A percentile compares a stretch with the other conserved stretches of the same genome.
phyloP scores from a whole-genome alignment of 176 grass and related monocot species.

The Oryza glumipatula region DNA sequence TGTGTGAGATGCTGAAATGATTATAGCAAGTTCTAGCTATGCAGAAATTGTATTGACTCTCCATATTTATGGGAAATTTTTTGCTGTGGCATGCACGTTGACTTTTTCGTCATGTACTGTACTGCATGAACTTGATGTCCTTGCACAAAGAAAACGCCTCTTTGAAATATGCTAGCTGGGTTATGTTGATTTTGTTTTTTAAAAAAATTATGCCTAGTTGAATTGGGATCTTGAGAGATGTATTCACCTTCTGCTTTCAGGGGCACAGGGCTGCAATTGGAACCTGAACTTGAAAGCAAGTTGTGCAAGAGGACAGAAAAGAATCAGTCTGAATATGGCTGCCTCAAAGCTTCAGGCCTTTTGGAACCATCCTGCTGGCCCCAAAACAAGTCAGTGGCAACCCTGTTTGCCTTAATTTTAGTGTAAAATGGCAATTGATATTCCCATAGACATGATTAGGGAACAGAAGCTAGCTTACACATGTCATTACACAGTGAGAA shows the following conservation, averaged over 20 bases:
- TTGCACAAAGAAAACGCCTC: neutral
- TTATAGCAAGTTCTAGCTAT: neutral
- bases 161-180: neutral
- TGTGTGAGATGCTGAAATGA: neutral
- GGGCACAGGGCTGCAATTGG: neutral
- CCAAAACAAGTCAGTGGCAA: slow-evolving; percentile 78
- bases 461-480: neutral
- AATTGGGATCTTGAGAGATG: neutral
- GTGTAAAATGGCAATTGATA: neutral
- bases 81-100: neutral
- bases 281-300: neutral
- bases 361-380: slow-evolving; percentile 93
- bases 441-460: neutral
- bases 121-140: neutral
- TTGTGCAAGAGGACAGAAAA: slow-evolving; percentile 27
- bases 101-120: neutral
- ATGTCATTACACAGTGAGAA: neutral
- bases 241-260: slow-evolving; percentile 11
- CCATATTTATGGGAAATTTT: neutral
- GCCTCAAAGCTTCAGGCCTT: slow-evolving; percentile 82
- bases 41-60: neutral
- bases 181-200: neutral
- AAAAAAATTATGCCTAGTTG: neutral
- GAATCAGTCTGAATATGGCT: slow-evolving; percentile 54
- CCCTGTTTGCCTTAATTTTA: neutral